Percentiles rank a stretch among this genome's conserved stretches.
phyloP scores from a whole-genome alignment of 805 yeast genomes.

The Myxozyma kluyveri region DNA sequence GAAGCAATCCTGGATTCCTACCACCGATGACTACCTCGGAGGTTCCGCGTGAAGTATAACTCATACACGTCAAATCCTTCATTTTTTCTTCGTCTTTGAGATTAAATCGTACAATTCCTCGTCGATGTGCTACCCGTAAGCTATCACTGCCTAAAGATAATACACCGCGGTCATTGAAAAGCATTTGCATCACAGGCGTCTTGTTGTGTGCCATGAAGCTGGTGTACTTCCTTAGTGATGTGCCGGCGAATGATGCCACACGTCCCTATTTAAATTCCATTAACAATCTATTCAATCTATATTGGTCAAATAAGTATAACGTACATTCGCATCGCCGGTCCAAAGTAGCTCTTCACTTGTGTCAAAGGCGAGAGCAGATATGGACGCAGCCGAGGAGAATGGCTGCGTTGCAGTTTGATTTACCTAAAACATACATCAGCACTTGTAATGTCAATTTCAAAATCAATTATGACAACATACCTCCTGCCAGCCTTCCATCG shows the following conservation, averaged over 20 bases:
- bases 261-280: slow-evolving; percentile 37
- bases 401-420: slow-evolving; percentile 17
- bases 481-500: slow-evolving; percentile 31
- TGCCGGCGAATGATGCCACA: slow-evolving; percentile 46
- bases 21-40: slow-evolving; percentile 39
- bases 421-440: slow-evolving; percentile 9
- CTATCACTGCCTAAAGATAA: slow-evolving; percentile 53
- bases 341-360: slow-evolving; percentile 72
- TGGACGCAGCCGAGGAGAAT: slow-evolving; percentile 19
- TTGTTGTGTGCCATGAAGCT: slow-evolving; percentile 55
- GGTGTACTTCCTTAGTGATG: slow-evolving; percentile 54
- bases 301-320: slow-evolving; percentile 33
- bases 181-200: slow-evolving; percentile 50
- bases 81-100: slow-evolving; percentile 15
- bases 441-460: no score
- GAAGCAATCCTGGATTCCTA: slow-evolving; percentile 35
- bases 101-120: slow-evolving; percentile 50
- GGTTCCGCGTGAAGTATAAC: slow-evolving; percentile 34
- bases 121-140: slow-evolving; percentile 53
- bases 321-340: slow-evolving; percentile 69
- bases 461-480: slow-evolving; percentile 10
- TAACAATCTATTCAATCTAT: not conserved
- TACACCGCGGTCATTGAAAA: slow-evolving; percentile 57
- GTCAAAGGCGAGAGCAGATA: slow-evolving; percentile 55
- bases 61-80: slow-evolving; percentile 33